Percentiles rank a stretch among this genome's conserved stretches.
These are phyloP conservation scores for Zygotorulaspora danielsina DNA, from an alignment of 805 yeast genomes.

Conservation along the genomic window DNA sequence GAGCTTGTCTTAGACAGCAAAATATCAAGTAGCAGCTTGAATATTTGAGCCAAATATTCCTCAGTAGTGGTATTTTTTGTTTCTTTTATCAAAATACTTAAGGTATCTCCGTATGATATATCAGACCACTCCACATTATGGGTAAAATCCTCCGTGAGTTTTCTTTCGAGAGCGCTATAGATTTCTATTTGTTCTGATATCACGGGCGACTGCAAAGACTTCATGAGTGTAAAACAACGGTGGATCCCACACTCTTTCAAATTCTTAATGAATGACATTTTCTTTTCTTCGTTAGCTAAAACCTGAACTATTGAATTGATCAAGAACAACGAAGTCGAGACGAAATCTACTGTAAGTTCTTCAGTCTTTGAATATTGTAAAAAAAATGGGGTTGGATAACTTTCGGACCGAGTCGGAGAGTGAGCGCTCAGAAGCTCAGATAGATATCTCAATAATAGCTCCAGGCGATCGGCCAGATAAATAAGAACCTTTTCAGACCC, in stretches of 20 bases:
- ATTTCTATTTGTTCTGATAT: constrained; percentile 62
- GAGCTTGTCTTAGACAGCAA: constrained; percentile 51
- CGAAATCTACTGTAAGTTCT: constrained; percentile 55
- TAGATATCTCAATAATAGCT: not conserved
- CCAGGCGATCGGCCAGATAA: constrained; percentile 15
- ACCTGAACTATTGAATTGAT: constrained; percentile 58
- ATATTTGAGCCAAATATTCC: constrained; percentile 53
- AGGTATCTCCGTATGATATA: constrained; percentile 21
- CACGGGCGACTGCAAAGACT: constrained; percentile 49
- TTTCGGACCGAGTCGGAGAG: not conserved
- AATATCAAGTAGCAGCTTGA: constrained; percentile 48
- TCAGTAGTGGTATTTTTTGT: constrained; percentile 62
- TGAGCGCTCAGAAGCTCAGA: not conserved
- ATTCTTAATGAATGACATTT: constrained; percentile 53
- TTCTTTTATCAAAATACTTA: constrained; percentile 21
- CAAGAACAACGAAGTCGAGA: constrained; percentile 64
- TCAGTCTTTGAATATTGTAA: constrained; percentile 18
- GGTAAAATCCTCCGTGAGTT: constrained; percentile 30
- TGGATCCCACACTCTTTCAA: constrained; percentile 55
- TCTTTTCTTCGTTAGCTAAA: constrained; percentile 36
- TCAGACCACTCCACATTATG: constrained; percentile 10
- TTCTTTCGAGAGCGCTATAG: constrained; percentile 43
- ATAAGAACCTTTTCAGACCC: constrained; percentile 23
- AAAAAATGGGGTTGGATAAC: constrained; percentile 1
- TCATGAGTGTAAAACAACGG: constrained; percentile 48